Conservation (phyloP, 1,284 basidiomycete genomes). For the Rhizoctonia solani region DNA sequence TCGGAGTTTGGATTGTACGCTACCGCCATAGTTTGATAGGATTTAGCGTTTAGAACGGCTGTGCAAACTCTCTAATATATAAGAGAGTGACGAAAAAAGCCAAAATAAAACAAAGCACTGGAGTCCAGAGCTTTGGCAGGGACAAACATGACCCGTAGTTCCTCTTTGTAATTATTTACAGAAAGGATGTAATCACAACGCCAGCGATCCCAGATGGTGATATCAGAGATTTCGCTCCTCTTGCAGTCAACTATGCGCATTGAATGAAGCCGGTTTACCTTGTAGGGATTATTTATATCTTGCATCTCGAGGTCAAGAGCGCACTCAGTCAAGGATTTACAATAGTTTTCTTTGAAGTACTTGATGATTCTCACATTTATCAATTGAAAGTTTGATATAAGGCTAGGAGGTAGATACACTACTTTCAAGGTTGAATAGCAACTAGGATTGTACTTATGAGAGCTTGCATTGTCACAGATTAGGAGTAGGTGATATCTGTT, state of each 20-base stretch:
- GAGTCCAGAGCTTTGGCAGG: too few species aligned
- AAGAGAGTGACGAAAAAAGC: too few species aligned
- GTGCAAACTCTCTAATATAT: too few species aligned
- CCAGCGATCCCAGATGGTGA: constrained; percentile 36
- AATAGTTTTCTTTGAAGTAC: constrained; percentile 33
- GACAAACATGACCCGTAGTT: too few species aligned
- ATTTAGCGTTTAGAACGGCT: too few species aligned
- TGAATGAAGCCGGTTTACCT: constrained; percentile 32
- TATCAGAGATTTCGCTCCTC: constrained; percentile 17
- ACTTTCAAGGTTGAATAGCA: constrained; percentile 6
- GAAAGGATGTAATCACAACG: constrained; percentile 1
- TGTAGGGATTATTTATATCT: constrained; percentile 22
- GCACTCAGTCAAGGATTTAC: not conserved
- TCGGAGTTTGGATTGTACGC: too few species aligned
- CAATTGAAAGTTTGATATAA: constrained; percentile 21
- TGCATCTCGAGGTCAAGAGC: not conserved
- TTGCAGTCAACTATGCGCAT: constrained; percentile 29
- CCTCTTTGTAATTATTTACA: too few species aligned
- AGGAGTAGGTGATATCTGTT: constrained; percentile 20
- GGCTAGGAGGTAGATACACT: constrained; percentile 11
- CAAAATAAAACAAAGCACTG: too few species aligned
- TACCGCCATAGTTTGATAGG: too few species aligned
- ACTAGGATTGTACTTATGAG: constrained; percentile 4
- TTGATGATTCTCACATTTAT: constrained; percentile 32
- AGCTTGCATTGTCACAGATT: constrained; percentile 18